Conservation (phyloP, 1,284 basidiomycete species). For the Rhodotorula sp. region DNA sequence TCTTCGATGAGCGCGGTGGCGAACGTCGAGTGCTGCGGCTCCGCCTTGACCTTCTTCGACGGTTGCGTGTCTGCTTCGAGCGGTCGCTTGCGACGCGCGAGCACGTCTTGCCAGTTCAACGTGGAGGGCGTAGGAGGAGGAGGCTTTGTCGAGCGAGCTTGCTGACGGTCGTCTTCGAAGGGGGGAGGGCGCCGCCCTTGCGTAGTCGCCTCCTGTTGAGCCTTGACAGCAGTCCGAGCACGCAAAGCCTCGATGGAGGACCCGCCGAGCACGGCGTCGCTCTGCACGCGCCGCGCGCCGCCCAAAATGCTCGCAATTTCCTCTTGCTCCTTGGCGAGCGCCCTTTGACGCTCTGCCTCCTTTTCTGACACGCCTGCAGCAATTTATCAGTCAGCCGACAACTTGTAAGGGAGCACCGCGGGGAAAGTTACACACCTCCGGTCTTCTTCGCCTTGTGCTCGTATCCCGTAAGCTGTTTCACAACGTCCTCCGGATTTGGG, state of each 20-base stretch:
- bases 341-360: not conserved
- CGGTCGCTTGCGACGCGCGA: constrained; percentile 3
- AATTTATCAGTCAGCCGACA: not conserved
- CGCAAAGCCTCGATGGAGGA: constrained; percentile 12
- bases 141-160: not conserved
- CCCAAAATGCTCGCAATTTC: constrained; percentile 23
- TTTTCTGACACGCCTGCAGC: too few relatives aligned
- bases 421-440: constrained; percentile 2
- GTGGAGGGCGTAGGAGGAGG: not conserved
- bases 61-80: not conserved
- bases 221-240: not conserved
- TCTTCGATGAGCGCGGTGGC: too few relatives aligned
- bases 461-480: constrained; percentile 20
- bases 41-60: constrained; percentile 1
- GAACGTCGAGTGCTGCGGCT: not conserved
- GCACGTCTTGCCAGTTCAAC: not conserved
- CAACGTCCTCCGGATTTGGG: constrained; percentile 11
- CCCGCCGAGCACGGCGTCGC: constrained; percentile 22
- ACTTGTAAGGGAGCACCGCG: not conserved
- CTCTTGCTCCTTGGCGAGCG: constrained; percentile 14
- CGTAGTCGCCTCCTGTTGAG: not conserved
- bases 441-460: constrained; percentile 1
- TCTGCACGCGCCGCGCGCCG: constrained; percentile 1
- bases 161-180: not conserved
- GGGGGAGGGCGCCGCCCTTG: not conserved